These are phyloP conservation scores for Talinum fruticosum DNA, from an alignment of 148 eudicot species.

Conservation along the genomic window DNA sequence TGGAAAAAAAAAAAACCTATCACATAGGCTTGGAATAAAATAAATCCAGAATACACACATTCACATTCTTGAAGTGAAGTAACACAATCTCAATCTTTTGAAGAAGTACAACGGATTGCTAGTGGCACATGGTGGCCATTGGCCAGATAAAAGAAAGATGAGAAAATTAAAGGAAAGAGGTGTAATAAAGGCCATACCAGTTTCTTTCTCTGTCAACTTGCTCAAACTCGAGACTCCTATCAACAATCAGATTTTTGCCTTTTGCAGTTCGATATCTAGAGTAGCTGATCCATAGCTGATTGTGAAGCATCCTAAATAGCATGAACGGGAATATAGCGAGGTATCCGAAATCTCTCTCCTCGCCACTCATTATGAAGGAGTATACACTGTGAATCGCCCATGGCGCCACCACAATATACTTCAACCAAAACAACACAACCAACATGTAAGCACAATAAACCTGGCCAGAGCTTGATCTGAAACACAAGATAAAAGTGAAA, in stretches of 20 bases:
- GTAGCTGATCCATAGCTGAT: constrained; percentile 53
- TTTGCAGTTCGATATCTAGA: constrained; percentile 61
- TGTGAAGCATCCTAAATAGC: constrained; percentile 39
- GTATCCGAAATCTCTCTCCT: constrained; percentile 23
- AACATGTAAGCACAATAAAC: background rate
- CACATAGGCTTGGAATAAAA: too few species aligned
- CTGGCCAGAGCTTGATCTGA: background rate
- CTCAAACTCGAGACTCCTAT: constrained; percentile 57
- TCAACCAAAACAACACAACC: constrained; percentile 2
- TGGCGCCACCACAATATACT: constrained; percentile 51
- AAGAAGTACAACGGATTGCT: background rate
- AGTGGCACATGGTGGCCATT: background rate
- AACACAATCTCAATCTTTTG: too few species aligned
- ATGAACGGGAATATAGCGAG: constrained; percentile 37
- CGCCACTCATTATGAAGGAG: constrained; percentile 13
- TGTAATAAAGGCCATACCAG: constrained; percentile 29
- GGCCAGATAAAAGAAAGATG: background rate
- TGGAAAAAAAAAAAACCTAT: too few species aligned
- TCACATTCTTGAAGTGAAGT: too few species aligned
- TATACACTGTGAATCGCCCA: constrained; percentile 38
- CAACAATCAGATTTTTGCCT: constrained; percentile 48
- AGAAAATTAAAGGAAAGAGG: background rate
- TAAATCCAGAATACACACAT: too few species aligned
- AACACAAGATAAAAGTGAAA: background rate
- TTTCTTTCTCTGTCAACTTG: constrained; percentile 59